phyloP scores from a whole-genome alignment of 164 flowering plant genomes.

The Brasenia schreberi region DNA sequence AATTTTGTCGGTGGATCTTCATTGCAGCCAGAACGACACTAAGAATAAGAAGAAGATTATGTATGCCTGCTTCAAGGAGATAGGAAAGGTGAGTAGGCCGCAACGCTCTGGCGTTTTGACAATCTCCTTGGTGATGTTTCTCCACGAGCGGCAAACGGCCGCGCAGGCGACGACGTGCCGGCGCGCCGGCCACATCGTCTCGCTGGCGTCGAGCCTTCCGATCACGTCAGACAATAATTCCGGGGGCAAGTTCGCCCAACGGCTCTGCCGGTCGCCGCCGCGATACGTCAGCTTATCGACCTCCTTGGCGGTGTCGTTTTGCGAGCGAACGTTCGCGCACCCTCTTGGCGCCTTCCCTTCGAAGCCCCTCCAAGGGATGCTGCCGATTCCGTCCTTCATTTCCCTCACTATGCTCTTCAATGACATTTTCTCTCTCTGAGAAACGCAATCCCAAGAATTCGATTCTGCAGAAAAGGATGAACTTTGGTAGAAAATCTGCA shows the following conservation, averaged over 20 bases:
- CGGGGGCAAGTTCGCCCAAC: constrained; percentile 66
- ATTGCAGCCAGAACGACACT: background rate
- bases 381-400: constrained; percentile 59
- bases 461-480: too few relatives aligned
- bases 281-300: constrained; percentile 9
- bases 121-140: constrained; percentile 42
- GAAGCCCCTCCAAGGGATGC: constrained; percentile 32
- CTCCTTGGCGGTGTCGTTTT: constrained; percentile 32
- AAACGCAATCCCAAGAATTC: too few relatives aligned
- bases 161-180: constrained; percentile 19
- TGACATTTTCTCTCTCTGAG: too few relatives aligned
- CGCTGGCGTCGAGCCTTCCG: constrained; percentile 38
- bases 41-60: background rate
- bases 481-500: too few relatives aligned
- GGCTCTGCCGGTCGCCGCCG: constrained; percentile 28
- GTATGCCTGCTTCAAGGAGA: constrained; percentile 62
- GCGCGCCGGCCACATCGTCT: constrained; percentile 59
- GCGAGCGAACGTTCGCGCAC: constrained; percentile 27
- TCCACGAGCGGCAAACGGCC: constrained; percentile 66
- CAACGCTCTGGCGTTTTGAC: constrained; percentile 58
- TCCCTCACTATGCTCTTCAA: constrained; percentile 21
- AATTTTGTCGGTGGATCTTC: background rate
- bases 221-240: constrained; percentile 68
- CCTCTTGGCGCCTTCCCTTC: constrained; percentile 37
- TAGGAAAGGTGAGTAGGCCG: constrained; percentile 64